Base-by-base conservation (phyloP, 164 flowering plant genomes). In the Warburgia ugandensis region DNA sequence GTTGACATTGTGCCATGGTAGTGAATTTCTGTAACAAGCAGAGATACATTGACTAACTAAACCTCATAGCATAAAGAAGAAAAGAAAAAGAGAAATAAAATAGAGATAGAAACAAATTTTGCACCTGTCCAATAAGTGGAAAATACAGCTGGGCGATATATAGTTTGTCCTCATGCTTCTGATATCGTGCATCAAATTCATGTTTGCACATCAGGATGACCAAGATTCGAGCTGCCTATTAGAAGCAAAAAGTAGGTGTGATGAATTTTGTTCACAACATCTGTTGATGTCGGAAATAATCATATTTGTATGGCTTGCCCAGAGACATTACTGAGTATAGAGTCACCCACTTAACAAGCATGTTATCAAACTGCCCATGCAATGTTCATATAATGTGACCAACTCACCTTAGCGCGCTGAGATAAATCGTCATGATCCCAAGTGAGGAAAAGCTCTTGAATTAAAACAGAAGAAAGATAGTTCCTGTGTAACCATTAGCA, bases 351-450 rank as follows among this genome's bases (percentile, higher is more conserved):
- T n/a, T n/a, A n/a, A 10, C 5, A 50, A 31, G 3, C 9, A 50
- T 19, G 38, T 19, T 30, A 32, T n/a, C 9, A 0, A 50, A 29
- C 7, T 7, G 13, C 7, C 19, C 4, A 37, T 8, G 10, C 28
- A 35, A 0, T 11, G 19, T 44, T 57, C 5, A 51, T 48, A 29
- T 28, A 10, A 39, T 14, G 27, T n/a, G 41, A 17, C 13, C 22
- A 43, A 55, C 80, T 77, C 64, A 84, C 99, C 75, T 94, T 89
- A 44, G 87, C 77, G 10, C 97, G 75, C 64, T 75, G 88, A 50
- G 86, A 54, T 48, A 83, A 58, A 70, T 94, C 97, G 50, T 94
- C 99, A 74, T 94, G 99, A 70, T 94, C 99, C 94, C 91, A 82
- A 14, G 96, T 82, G 54, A 94, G 88, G 67, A 94, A 94, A 59